Conservation (phyloP, 176 grass and related monocot genomes). For the Avena eriantha region DNA sequence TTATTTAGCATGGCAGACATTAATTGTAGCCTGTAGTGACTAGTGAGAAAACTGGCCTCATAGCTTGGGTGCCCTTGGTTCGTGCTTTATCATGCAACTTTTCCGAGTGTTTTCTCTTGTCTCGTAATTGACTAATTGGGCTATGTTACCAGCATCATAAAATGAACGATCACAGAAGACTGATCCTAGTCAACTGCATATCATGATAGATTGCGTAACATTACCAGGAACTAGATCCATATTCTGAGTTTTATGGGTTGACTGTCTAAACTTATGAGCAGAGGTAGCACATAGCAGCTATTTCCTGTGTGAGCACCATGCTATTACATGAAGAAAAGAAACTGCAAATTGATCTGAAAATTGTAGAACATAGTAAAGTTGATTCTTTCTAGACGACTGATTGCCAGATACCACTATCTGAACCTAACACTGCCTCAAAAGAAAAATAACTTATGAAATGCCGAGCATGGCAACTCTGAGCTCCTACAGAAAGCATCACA, state of each 20-base stretch:
- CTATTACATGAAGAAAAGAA: neutral
- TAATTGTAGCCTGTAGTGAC: neutral
- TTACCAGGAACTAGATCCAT: neutral
- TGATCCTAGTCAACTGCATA: neutral
- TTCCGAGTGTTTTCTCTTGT: neutral
- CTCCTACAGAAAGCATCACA: constrained; percentile 5
- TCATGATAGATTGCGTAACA: neutral
- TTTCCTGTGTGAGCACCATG: neutral
- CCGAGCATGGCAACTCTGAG: neutral
- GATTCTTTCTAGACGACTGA: neutral
- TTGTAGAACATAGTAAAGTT: neutral
- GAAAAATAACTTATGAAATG: neutral
- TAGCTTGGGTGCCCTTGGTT: neutral
- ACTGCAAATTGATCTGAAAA: neutral
- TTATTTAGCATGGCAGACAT: neutral
- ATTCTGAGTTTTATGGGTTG: neutral
- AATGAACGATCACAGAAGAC: neutral
- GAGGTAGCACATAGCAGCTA: neutral
- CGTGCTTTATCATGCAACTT: neutral
- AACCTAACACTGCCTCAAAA: neutral
- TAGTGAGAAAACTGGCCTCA: neutral
- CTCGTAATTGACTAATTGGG: neutral
- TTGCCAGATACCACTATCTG: neutral
- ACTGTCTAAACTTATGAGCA: neutral
- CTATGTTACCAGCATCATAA: neutral